Evolutionary conservation across 2,329 filamentous ascomycete genomes (phyloP).

Genomic region (Akanthomyces uredinophilus): DNA sequence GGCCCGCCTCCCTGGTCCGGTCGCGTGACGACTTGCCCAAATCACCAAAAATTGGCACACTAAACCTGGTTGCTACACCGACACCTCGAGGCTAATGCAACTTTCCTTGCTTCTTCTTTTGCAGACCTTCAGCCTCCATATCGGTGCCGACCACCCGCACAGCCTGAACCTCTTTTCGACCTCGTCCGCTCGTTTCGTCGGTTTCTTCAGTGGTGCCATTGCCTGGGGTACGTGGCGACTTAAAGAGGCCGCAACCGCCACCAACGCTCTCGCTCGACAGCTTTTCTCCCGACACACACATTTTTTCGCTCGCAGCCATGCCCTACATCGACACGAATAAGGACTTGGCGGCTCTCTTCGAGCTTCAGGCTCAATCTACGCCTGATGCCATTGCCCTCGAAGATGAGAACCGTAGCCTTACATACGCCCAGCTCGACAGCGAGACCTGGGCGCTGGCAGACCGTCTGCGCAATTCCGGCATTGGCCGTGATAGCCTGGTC

Average conservation of each 20-base stretch:
- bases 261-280: conserved; percentile 1
- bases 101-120: background rate
- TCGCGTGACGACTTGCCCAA: conserved; percentile 14
- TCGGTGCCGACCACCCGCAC: background rate
- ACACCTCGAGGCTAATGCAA: conserved; percentile 3
- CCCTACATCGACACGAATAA: conserved; percentile 64
- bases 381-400: conserved; percentile 68
- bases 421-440: conserved; percentile 66
- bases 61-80: conserved; percentile 14
- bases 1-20: background rate
- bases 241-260: conserved; percentile 1
- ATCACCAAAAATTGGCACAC: conserved; percentile 4
- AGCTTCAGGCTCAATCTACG: conserved; percentile 60
- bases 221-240: conserved; percentile 3
- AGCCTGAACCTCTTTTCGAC: background rate
- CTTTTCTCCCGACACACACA: background rate
- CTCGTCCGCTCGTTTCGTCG: background rate
- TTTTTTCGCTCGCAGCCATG: conserved; percentile 41
- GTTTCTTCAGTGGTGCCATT: background rate
- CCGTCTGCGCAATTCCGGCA: conserved; percentile 60
- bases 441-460: conserved; percentile 61
- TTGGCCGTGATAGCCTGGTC: conserved; percentile 67
- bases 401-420: conserved; percentile 61
- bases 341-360: conserved; percentile 68
- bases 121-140: background rate